Conservation (phyloP, 2,329 filamentous ascomycete genomes). For the Fusarium tupiense region DNA sequence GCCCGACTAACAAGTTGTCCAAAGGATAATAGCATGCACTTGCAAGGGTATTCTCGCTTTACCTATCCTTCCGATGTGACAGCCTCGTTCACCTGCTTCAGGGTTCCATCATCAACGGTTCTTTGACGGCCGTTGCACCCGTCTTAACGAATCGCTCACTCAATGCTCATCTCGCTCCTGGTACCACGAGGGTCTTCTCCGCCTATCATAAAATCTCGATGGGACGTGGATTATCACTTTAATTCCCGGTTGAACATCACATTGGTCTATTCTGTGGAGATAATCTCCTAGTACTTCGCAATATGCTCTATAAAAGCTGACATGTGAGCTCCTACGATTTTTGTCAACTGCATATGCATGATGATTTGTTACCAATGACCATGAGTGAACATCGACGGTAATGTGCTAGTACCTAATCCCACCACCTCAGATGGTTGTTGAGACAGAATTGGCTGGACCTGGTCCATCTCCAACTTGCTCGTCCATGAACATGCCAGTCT, state of each 20-base stretch:
- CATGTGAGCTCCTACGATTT: not conserved
- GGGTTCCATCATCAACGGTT: slow-evolving; percentile 10
- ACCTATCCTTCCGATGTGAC: slow-evolving; percentile 10
- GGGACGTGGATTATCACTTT: slow-evolving; percentile 24
- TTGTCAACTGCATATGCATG: not conserved
- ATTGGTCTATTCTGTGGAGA: not conserved
- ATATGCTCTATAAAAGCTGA: not conserved
- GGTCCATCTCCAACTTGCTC: not conserved
- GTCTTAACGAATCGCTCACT: slow-evolving; percentile 9
- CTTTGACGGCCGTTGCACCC: slow-evolving; percentile 7
- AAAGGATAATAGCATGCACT: slow-evolving; percentile 1
- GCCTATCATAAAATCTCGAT: slow-evolving; percentile 25
- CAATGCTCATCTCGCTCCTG: slow-evolving; percentile 15
- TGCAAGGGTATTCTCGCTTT: slow-evolving; percentile 19
- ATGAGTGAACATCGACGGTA: not conserved
- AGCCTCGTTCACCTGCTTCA: slow-evolving; percentile 8
- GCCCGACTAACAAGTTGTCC: not conserved
- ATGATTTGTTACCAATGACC: not conserved
- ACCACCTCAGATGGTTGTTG: not conserved
- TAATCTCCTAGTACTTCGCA: not conserved
- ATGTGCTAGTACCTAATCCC: not conserved
- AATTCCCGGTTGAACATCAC: not conserved
- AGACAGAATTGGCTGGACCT: not conserved
- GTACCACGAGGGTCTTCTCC: slow-evolving; percentile 3
- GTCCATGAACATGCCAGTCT: slow-evolving; percentile 9